phyloP scores from a whole-genome alignment of 2,329 filamentous ascomycete species.

The Acrocalymma vagum region DNA sequence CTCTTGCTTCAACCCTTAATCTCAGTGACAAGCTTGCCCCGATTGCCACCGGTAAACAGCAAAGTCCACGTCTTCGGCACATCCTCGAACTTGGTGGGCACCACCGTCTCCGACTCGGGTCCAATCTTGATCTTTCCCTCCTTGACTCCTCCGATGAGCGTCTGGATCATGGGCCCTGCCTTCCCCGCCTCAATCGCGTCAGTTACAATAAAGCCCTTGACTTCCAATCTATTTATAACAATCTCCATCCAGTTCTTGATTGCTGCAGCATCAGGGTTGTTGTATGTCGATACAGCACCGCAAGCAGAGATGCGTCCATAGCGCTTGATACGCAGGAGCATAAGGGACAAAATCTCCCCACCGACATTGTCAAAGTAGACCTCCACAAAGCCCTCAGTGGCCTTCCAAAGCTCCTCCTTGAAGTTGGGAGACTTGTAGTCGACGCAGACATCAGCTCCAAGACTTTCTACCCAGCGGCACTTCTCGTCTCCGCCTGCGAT shows the following conservation, averaged over 20 bases:
- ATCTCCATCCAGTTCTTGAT: constrained; percentile 56
- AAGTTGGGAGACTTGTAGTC: constrained; percentile 63
- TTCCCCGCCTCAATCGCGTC: constrained; percentile 46
- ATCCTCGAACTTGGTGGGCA: constrained; percentile 58
- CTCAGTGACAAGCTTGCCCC: constrained; percentile 57
- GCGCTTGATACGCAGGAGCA: constrained; percentile 53
- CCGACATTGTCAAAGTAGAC: constrained; percentile 63
- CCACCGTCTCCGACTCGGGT: constrained; percentile 57
- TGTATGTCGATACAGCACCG: constrained; percentile 55
- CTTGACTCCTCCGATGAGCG: constrained; percentile 37
- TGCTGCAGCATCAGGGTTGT: constrained; percentile 39
- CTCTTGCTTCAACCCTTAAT: constrained; percentile 27
- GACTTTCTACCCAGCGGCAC: constrained; percentile 59
- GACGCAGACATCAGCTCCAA: constrained; percentile 63
- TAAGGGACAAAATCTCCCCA: constrained; percentile 57
- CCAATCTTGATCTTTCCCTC: constrained; percentile 58
- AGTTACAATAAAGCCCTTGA: constrained; percentile 56
- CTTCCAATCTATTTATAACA: constrained; percentile 50
- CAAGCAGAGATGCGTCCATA: constrained; percentile 54
- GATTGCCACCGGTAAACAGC: constrained; percentile 58
- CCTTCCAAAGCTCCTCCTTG: constrained; percentile 55
- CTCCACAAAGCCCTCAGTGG: constrained; percentile 60
- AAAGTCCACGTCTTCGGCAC: constrained; percentile 59
- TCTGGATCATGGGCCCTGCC: constrained; percentile 30
- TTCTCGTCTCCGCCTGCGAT: constrained; percentile 63